A percentile compares a stretch with the other conserved stretches of the same genome.
These are phyloP conservation scores for Acacia melanoxylon DNA, from an alignment of 306 rosid species.

Conservation along the genomic window DNA sequence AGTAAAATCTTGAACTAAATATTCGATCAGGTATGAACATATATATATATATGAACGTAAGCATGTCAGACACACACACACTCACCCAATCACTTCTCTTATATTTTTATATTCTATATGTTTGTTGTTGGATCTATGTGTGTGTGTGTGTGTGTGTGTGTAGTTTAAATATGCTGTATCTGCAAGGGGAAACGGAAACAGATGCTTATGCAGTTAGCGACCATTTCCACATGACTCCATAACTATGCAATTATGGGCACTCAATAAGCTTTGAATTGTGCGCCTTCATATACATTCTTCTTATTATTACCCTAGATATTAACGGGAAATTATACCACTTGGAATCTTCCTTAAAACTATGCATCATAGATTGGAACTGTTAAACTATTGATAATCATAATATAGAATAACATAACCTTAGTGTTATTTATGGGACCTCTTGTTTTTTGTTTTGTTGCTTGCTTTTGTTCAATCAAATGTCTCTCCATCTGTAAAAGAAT, in stretches of 20 bases:
- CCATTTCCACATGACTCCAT: slow-evolving; percentile 25
- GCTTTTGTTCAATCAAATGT: background rate
- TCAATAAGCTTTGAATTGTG: slow-evolving; percentile 14
- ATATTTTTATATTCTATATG: background rate
- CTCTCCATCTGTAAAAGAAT: slow-evolving; percentile 19
- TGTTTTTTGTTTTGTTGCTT: background rate
- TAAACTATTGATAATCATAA: background rate
- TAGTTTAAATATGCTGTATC: background rate
- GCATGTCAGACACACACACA: background rate
- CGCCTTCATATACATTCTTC: background rate
- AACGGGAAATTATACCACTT: background rate
- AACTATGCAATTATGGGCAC: slow-evolving; percentile 14
- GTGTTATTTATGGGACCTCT: background rate
- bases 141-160: too few relatives aligned
- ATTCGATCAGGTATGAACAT: background rate
- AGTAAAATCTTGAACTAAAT: background rate
- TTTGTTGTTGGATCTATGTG: background rate
- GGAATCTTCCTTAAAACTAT: slow-evolving; percentile 8
- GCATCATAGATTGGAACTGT: background rate
- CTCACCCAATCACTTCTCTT: background rate
- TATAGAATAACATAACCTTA: background rate
- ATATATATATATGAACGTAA: background rate
- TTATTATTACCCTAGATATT: background rate
- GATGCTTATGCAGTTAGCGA: slow-evolving; percentile 8
- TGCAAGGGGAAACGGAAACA: background rate